phyloP scores from a whole-genome alignment of 768 basidiomycete species.

The Solioccasus polychromus region DNA sequence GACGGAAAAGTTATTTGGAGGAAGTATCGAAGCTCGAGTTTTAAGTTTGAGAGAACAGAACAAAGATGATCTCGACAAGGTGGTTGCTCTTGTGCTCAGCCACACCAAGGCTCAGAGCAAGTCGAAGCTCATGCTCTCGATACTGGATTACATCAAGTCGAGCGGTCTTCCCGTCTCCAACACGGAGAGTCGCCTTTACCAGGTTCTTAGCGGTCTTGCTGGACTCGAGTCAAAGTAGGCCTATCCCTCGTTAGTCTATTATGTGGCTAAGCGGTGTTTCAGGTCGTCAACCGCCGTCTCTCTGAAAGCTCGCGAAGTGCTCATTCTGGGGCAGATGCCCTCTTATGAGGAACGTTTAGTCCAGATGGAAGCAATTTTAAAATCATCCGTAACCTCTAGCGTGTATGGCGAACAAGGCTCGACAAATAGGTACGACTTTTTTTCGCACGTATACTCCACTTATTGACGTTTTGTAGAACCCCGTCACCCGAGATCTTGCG shows the following conservation, averaged over 20 bases:
- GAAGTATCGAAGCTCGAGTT: conserved; percentile 90
- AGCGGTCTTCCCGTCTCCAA: conserved; percentile 74
- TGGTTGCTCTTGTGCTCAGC: conserved; percentile 81
- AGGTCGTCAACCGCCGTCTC: conserved; percentile 91
- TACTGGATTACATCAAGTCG: conserved; percentile 88
- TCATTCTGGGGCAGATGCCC: conserved; percentile 95
- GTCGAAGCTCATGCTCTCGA: conserved; percentile 77
- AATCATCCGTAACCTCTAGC: conserved; percentile 80
- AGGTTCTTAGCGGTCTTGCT: conserved; percentile 78
- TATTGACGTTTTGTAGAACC: conserved; percentile 42
- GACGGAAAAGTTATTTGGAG: conserved; percentile 91
- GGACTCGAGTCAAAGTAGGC: conserved; percentile 84
- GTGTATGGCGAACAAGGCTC: conserved; percentile 84
- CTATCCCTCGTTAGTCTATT: neutral
- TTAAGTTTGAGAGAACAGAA: conserved; percentile 86
- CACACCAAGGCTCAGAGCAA: conserved; percentile 96
- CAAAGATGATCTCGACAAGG: conserved; percentile 90
- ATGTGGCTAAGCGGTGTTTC: conserved; percentile 6
- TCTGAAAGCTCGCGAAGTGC: conserved; percentile 93
- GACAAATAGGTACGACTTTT: conserved; percentile 48
- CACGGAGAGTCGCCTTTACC: conserved; percentile 68
- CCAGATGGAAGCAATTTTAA: conserved; percentile 94
- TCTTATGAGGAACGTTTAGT: conserved; percentile 91
- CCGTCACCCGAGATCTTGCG: conserved; percentile 85
- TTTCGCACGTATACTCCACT: neutral